Percentiles rank a stretch among this genome's conserved stretches.
phyloP scores from a whole-genome alignment of 345 rosid species.

The Moricandia moricandioides region DNA sequence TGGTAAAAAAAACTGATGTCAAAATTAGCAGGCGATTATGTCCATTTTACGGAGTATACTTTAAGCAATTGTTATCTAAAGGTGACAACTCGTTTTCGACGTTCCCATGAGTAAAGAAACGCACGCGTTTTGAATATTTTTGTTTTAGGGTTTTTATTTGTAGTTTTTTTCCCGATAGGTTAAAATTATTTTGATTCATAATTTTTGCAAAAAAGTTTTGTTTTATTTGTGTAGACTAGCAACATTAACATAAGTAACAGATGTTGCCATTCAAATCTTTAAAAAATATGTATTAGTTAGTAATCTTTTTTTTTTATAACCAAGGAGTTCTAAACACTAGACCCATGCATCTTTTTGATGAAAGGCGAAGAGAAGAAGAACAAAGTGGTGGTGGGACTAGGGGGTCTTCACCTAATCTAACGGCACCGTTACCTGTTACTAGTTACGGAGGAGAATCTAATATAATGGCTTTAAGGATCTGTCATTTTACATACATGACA shows the following conservation, averaged over 20 bases:
- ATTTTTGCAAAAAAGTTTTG: neutral
- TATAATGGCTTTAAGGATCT: slow-evolving; percentile 26
- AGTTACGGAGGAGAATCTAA: slow-evolving; percentile 21
- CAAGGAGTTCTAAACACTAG: neutral
- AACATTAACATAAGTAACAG: neutral
- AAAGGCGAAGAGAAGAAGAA: neutral
- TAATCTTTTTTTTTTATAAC: neutral
- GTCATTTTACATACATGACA: slow-evolving; percentile 21
- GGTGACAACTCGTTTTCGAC: neutral
- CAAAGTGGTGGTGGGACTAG: slow-evolving; percentile 16
- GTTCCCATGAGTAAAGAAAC: neutral
- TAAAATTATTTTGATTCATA: neutral
- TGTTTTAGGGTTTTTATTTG: neutral
- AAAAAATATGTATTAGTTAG: too few relatives aligned
- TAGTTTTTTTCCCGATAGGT: neutral
- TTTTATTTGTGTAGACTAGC: neutral
- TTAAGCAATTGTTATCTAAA: neutral
- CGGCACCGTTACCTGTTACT: slow-evolving; percentile 19
- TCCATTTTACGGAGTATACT: neutral
- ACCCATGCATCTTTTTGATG: neutral
- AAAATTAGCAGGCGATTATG: neutral
- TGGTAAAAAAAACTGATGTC: neutral
- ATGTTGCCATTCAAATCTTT: neutral
- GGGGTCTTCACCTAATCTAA: slow-evolving; percentile 25
- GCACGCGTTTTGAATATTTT: neutral